Evolutionary conservation across 805 yeast species (phyloP).

Genomic region (Phaffomyces antillensis): DNA sequence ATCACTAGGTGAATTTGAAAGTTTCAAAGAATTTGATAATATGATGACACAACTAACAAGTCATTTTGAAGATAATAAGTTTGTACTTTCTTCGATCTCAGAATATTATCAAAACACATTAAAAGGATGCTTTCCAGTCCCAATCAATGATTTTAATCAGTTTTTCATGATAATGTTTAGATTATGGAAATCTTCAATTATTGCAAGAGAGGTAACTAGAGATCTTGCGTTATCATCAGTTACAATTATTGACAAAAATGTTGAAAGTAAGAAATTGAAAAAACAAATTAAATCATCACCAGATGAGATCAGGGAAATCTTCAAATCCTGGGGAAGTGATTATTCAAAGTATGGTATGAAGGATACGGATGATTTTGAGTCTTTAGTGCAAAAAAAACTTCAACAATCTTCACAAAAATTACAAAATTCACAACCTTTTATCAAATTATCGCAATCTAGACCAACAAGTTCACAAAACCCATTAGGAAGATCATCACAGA

Average conservation of each 20-base stretch:
- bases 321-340: constrained; percentile 18
- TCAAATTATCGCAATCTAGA: constrained; percentile 12
- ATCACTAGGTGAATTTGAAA: constrained; percentile 21
- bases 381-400: not conserved
- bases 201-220: constrained; percentile 7
- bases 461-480: no score
- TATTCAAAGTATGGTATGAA: constrained; percentile 8
- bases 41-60: constrained; percentile 31
- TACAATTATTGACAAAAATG: constrained; percentile 4
- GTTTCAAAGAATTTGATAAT: constrained; percentile 30
- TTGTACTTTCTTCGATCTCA: constrained; percentile 3
- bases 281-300: not conserved
- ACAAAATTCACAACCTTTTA: not conserved
- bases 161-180: constrained; percentile 3
- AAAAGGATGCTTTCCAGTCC: no score
- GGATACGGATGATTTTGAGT: not conserved
- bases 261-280: constrained; percentile 6
- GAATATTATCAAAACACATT: no score
- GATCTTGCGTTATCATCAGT: constrained; percentile 13
- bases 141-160: not conserved
- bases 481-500: no score
- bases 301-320: not conserved
- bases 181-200: constrained; percentile 8
- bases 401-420: not conserved
- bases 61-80: constrained; percentile 23